Evolutionary conservation across 2,329 filamentous ascomycete genomes (phyloP).

Genomic region (Xylariaceae sp.): DNA sequence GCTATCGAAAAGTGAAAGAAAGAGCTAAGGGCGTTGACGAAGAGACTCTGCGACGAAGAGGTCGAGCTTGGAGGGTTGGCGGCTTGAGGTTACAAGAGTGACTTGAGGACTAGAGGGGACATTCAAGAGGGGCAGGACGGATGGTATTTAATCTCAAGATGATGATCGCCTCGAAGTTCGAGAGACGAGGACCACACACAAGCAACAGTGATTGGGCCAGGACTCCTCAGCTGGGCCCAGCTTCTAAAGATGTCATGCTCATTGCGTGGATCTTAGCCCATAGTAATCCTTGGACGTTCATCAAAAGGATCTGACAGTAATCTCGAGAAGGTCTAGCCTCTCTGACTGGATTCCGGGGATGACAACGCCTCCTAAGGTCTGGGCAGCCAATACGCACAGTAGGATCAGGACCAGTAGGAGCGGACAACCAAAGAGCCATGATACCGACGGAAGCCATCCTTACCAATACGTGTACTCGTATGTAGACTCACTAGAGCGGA

Average conservation of each 20-base stretch:
- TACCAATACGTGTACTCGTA: conserved; percentile 4
- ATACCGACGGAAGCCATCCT: conserved; percentile 17
- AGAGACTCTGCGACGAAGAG: conserved; percentile 27
- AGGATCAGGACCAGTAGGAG: conserved; percentile 24
- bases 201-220: conserved; percentile 23
- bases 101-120: conserved; percentile 5
- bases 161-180: conserved; percentile 16
- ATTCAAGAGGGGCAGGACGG: conserved; percentile 20
- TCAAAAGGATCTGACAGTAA: conserved; percentile 33
- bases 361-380: conserved; percentile 23
- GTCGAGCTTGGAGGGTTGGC: conserved; percentile 17
- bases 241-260: conserved; percentile 11
- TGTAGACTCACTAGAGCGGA: conserved; percentile 6
- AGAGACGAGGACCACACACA: conserved; percentile 1
- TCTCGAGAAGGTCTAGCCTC: conserved; percentile 30
- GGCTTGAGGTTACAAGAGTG: conserved; percentile 16
- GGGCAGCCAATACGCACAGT: conserved; percentile 22
- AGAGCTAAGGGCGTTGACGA: too few relatives aligned
- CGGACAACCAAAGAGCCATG: conserved; percentile 12
- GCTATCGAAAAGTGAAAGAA: conserved; percentile 13
- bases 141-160: conserved; percentile 32
- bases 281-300: conserved; percentile 30
- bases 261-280: conserved; percentile 23
- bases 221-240: conserved; percentile 27
- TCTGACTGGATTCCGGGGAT: conserved; percentile 34